A percentile compares a stretch with the other conserved stretches of the same genome.
Evolutionary conservation across 1,139 yeast species (phyloP).

Genomic region (Kurtzmaniella natalensis): DNA sequence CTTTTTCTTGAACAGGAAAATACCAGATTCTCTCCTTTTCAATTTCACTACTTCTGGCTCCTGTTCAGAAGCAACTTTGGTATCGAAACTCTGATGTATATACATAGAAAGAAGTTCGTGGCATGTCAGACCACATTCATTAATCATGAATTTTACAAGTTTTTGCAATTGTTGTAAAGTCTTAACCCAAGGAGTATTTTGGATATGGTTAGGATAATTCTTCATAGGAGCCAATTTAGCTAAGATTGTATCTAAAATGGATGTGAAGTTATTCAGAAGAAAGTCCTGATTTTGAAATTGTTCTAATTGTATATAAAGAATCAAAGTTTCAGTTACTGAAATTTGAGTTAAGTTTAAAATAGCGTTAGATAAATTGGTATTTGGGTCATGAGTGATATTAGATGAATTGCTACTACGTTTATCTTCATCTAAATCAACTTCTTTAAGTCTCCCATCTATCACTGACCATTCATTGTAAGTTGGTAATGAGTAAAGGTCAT

Average conservation of each 20-base stretch:
- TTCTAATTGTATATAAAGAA: slow-evolving; percentile 38
- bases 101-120: slow-evolving; percentile 36
- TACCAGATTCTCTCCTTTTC: slow-evolving; percentile 22
- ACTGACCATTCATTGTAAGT: slow-evolving; percentile 19
- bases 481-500: slow-evolving; percentile 29
- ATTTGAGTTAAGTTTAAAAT: slow-evolving; percentile 23
- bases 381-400: slow-evolving; percentile 22
- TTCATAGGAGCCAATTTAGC: slow-evolving; percentile 26
- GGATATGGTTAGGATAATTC: slow-evolving; percentile 22
- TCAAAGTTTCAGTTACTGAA: slow-evolving; percentile 31
- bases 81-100: slow-evolving; percentile 27
- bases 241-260: slow-evolving; percentile 29
- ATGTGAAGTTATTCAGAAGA: slow-evolving; percentile 24
- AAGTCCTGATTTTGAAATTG: slow-evolving; percentile 40
- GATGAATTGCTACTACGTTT: slow-evolving; percentile 16
- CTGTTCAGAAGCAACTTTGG: slow-evolving; percentile 1
- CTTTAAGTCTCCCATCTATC: slow-evolving; percentile 17
- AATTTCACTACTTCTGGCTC: slow-evolving; percentile 9
- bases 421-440: slow-evolving; percentile 17
- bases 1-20: slow-evolving; percentile 25
- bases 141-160: slow-evolving; percentile 28
- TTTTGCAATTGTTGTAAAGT: slow-evolving; percentile 27
- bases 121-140: slow-evolving; percentile 36
- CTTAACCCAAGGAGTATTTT: slow-evolving; percentile 33
- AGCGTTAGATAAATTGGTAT: slow-evolving; percentile 17